Conservation (phyloP, 257 asterid genomes). For the Apocynum venetum region DNA sequence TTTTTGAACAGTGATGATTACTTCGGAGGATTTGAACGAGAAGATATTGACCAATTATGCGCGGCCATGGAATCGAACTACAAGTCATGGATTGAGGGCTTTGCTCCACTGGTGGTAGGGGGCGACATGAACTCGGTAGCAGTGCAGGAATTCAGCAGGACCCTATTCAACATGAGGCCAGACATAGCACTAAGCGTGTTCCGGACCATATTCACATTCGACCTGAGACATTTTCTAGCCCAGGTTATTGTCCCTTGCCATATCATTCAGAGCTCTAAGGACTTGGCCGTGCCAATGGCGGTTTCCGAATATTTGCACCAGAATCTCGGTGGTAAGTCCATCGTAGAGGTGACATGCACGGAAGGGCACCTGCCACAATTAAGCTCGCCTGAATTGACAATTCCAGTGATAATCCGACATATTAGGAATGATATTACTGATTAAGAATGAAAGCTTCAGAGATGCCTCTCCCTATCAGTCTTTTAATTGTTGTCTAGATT, state of each 20-base stretch:
- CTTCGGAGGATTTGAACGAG: conserved; percentile 43
- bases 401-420: conserved; percentile 64
- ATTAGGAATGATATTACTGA: conserved; percentile 34
- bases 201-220: conserved; percentile 48
- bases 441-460: not conserved
- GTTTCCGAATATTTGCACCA: conserved; percentile 75
- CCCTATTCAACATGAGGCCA: conserved; percentile 69
- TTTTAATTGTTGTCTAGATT: no score
- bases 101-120: conserved; percentile 68
- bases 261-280: conserved; percentile 69
- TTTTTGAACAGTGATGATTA: conserved; percentile 39
- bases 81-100: conserved; percentile 65
- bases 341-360: conserved; percentile 58
- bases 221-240: conserved; percentile 34
- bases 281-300: conserved; percentile 61
- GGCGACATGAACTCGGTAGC: conserved; percentile 74
- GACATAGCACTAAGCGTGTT: conserved; percentile 66
- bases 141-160: conserved; percentile 75
- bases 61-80: conserved; percentile 54
- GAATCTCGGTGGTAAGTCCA: conserved; percentile 53
- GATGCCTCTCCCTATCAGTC: no score
- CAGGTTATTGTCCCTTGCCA: conserved; percentile 71
- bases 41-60: conserved; percentile 36
- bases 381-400: conserved; percentile 55
- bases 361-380: conserved; percentile 81